A percentile compares a stretch with the other conserved stretches of the same genome.
phyloP scores from a whole-genome alignment of 2,329 filamentous ascomycete species.

The Coleophoma eucalyptorum region DNA sequence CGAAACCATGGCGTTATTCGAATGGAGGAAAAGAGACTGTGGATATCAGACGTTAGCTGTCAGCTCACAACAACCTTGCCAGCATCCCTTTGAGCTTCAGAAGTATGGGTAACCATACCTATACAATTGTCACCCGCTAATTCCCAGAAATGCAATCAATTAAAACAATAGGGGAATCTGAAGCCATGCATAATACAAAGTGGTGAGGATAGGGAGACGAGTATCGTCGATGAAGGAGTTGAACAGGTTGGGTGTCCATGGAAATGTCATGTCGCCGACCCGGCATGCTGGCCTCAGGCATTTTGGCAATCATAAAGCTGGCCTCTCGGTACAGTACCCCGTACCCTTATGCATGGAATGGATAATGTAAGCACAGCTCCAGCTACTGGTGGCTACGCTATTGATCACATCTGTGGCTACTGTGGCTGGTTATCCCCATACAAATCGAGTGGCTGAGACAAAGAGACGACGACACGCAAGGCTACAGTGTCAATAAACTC shows the following conservation, averaged over 20 bases:
- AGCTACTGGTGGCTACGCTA: not conserved
- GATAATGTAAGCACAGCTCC: not conserved
- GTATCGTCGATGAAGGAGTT: too few species aligned
- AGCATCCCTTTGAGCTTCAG: not conserved
- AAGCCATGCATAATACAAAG: constrained; percentile 1
- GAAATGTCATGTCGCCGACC: too few species aligned
- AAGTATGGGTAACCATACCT: not conserved
- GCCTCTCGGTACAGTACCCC: not conserved
- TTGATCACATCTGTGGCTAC: not conserved
- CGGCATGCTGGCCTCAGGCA: too few species aligned
- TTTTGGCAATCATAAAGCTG: not conserved
- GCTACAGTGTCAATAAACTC: not conserved
- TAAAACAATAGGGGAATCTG: not conserved
- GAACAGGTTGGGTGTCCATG: too few species aligned
- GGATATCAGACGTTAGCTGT: constrained; percentile 15
- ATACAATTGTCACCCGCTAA: constrained; percentile 1
- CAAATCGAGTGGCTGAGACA: not conserved
- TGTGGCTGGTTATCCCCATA: not conserved
- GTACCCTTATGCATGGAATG: not conserved
- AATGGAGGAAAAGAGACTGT: constrained; percentile 14
- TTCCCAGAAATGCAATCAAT: not conserved
- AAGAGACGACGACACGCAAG: not conserved
- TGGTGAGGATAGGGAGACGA: not conserved
- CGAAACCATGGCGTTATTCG: constrained; percentile 33
- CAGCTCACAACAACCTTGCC: constrained; percentile 1